Percentiles rank a stretch among this genome's conserved stretches.
Conservation (phyloP, 2,329 filamentous ascomycete genomes). For the Atkinsonella hypoxylon region DNA sequence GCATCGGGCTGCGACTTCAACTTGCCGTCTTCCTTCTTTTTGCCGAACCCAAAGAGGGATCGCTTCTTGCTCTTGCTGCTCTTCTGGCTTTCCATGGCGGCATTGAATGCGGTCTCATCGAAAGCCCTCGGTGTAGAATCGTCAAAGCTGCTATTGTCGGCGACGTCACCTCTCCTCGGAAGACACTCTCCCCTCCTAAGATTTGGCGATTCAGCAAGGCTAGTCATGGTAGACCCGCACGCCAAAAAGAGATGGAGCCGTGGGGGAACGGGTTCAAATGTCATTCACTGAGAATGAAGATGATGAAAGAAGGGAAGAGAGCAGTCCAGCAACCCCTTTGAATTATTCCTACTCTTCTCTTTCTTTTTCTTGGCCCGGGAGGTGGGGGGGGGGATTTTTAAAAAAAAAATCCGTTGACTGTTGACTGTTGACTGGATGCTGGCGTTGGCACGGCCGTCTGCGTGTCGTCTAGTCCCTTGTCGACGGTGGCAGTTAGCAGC, state of each 20-base stretch:
- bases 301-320: background rate
- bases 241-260: background rate
- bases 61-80: slow-evolving; percentile 37
- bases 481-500: background rate
- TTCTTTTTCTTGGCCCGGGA: too few species aligned
- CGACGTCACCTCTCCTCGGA: slow-evolving; percentile 9
- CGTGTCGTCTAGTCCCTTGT: background rate
- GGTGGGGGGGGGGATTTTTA: too few species aligned
- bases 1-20: slow-evolving; percentile 23
- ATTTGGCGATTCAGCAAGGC: slow-evolving; percentile 17
- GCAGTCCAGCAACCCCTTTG: background rate
- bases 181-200: slow-evolving; percentile 9
- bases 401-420: too few species aligned
- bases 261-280: background rate
- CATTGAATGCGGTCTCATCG: slow-evolving; percentile 16
- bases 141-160: slow-evolving; percentile 16
- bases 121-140: slow-evolving; percentile 21
- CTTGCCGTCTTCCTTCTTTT: slow-evolving; percentile 40
- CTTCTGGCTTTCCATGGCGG: slow-evolving; percentile 15
- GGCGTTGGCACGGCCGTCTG: background rate
- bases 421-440: too few species aligned
- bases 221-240: slow-evolving; percentile 18
- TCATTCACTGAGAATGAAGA: background rate
- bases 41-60: slow-evolving; percentile 48
- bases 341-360: background rate